Conservation (phyloP, 2,329 filamentous ascomycete genomes). For the Alternaria sp. region DNA sequence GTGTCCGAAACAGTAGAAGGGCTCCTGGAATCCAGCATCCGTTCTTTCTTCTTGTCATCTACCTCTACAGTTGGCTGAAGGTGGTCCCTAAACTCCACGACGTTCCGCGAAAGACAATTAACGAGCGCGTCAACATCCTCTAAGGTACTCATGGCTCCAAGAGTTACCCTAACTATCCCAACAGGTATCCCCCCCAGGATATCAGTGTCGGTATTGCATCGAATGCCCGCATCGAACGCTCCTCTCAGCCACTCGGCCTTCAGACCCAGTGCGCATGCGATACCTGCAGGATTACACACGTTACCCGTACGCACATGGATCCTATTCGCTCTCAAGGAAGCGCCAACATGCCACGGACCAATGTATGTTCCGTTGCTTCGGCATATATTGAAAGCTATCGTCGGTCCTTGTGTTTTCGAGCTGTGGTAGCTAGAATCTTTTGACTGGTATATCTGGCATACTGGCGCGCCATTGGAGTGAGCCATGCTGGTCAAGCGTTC, state of each 20-base stretch:
- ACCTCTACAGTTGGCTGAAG: neutral
- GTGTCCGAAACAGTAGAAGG: neutral
- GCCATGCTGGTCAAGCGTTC: constrained; percentile 58
- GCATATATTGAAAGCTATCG: constrained; percentile 70
- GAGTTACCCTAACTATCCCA: constrained; percentile 67
- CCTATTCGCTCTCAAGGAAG: constrained; percentile 61
- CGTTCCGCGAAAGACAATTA: neutral
- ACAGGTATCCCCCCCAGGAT: constrained; percentile 63
- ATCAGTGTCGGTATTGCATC: constrained; percentile 64
- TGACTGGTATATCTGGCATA: constrained; percentile 66
- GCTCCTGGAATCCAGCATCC: neutral
- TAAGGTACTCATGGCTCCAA: constrained; percentile 69
- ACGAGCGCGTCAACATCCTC: constrained; percentile 59
- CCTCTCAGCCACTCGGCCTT: constrained; percentile 64
- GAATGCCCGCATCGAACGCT: constrained; percentile 65
- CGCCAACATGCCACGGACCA: constrained; percentile 67
- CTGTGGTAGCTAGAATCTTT: constrained; percentile 60
- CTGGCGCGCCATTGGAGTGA: constrained; percentile 62
- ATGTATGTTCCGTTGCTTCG: constrained; percentile 62
- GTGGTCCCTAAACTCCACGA: neutral
- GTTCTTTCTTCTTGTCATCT: neutral
- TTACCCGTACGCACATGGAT: constrained; percentile 70
- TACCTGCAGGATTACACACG: constrained; percentile 64
- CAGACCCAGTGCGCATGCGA: constrained; percentile 59
- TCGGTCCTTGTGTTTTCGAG: constrained; percentile 65